Base-by-base conservation (phyloP, 352 stramenopile genomes). In the Globisporangium splendens region DNA sequence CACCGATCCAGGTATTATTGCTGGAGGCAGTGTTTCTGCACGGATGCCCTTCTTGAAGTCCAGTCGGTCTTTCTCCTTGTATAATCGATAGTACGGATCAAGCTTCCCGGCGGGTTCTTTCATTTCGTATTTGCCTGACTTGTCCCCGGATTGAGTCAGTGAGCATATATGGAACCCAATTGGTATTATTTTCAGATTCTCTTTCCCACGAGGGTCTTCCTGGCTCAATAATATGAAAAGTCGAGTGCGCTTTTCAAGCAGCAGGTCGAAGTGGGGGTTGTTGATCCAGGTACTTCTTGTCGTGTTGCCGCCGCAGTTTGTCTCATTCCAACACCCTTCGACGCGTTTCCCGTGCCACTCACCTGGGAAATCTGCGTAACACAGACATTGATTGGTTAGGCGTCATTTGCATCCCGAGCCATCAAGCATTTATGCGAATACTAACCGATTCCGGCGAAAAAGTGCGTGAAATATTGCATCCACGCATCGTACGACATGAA, bases 401-500 rank as follows among this genome's bases (percentile, higher is more conserved):
- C 5, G 5, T 31, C n/a, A n/a, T 31, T 31, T 31, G 5, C 2
- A 2, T 6, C 5, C 24, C 24, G 5, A 31, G 5, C 5, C 24
- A 31, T 5, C 5, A 31, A 31, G 24, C 24, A 31, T 5, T 6
- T 31, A 31, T 5, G 1, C 20, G 8, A 56, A 5, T 17, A 47
- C 73, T 15, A 68, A 94, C 85, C 88, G 15, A 97, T 91, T 18
- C 86, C 89, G 20, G 91, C 80, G 50, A 97, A 97, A 44, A 98
- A 92, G 43, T 96, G 85, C 0, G 88, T 97, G 61, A 95, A 98
- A 51, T 91, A 84, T 52, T 83, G 64, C 65, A 83, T 86, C 88
- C 88, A 97, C 1, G 87, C 89, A 22, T 91, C 78, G 57, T 73
- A 98, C 14, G 76, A 74, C 86, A 97, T 98, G 72, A 97, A 97